Evolutionary conservation across 1,284 basidiomycete species (phyloP).

Genomic region (Lignosus rhinocerotis): DNA sequence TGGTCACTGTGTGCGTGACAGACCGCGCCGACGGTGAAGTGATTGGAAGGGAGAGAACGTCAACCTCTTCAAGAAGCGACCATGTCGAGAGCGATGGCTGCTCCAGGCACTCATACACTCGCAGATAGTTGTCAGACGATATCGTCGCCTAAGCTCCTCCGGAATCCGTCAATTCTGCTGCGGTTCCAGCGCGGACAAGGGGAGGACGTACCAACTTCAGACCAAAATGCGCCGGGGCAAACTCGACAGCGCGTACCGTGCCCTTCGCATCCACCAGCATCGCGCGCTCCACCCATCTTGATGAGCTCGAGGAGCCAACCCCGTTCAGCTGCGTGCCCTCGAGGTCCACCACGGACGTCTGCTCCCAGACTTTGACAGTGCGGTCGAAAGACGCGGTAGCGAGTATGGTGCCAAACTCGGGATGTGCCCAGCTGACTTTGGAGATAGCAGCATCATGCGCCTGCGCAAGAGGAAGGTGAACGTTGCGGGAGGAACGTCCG

Average conservation of each 20-base stretch:
- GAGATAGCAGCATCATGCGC: constrained; percentile 88
- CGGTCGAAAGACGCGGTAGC: constrained; percentile 87
- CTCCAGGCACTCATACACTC: constrained; percentile 90
- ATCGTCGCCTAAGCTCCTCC: constrained; percentile 69
- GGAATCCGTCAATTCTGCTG: too few species aligned
- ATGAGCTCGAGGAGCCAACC: constrained; percentile 27
- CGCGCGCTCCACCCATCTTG: constrained; percentile 76
- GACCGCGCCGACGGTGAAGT: constrained; percentile 45
- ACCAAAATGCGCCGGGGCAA: constrained; percentile 83
- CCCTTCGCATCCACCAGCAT: constrained; percentile 82
- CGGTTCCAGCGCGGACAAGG: not conserved
- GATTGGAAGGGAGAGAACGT: constrained; percentile 62
- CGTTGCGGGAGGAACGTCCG: not conserved
- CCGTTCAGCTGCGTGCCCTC: constrained; percentile 39
- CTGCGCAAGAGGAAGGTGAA: constrained; percentile 39
- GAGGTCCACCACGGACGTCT: constrained; percentile 43
- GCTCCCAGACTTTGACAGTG: constrained; percentile 90
- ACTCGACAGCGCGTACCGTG: constrained; percentile 82
- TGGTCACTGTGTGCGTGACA: constrained; percentile 51
- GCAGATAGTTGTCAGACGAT: constrained; percentile 81
- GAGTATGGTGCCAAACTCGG: constrained; percentile 83
- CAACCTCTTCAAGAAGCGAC: constrained; percentile 79
- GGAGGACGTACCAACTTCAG: constrained; percentile 71
- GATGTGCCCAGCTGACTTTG: constrained; percentile 86
- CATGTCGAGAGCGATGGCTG: constrained; percentile 78